Conservation (phyloP, 345 rosid genomes). For the Citrus mangshanensis region DNA sequence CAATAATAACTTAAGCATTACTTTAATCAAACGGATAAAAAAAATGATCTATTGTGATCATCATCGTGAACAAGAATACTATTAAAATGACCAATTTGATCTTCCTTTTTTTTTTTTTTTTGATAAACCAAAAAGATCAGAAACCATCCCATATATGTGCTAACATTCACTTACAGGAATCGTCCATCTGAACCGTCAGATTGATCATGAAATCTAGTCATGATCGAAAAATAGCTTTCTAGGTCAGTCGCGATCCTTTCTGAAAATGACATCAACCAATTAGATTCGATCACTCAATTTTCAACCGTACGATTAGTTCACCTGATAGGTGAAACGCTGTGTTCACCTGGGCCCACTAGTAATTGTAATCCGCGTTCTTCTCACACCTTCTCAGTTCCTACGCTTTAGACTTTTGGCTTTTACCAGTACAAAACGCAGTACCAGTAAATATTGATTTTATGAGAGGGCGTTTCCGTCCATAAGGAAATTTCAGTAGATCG, state of each 20-base stretch:
- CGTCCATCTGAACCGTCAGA: not conserved
- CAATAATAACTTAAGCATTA: not conserved
- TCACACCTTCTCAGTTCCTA: no score
- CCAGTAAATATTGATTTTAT: not conserved
- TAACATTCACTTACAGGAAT: not conserved
- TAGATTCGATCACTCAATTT: not conserved
- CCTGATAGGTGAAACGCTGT: not conserved
- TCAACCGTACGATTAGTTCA: not conserved
- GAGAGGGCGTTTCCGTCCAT: not conserved
- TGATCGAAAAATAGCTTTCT: not conserved
- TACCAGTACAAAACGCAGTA: not conserved
- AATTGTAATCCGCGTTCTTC: no score
- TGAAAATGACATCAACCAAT: not conserved
- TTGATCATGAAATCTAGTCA: not conserved
- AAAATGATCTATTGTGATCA: no score
- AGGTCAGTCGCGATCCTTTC: not conserved
- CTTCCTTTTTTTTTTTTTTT: no score
- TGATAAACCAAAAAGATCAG: not conserved
- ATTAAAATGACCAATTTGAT: no score
- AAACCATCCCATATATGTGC: not conserved
- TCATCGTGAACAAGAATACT: no score
- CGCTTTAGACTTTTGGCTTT: no score
- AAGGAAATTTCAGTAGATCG: not conserved
- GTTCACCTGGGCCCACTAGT: no score
- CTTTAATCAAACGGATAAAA: no score